A percentile compares a stretch with the other conserved stretches of the same genome.
Evolutionary conservation across 2,329 filamentous ascomycete genomes (phyloP).

Genomic region (Aquanectria penicillioides): DNA sequence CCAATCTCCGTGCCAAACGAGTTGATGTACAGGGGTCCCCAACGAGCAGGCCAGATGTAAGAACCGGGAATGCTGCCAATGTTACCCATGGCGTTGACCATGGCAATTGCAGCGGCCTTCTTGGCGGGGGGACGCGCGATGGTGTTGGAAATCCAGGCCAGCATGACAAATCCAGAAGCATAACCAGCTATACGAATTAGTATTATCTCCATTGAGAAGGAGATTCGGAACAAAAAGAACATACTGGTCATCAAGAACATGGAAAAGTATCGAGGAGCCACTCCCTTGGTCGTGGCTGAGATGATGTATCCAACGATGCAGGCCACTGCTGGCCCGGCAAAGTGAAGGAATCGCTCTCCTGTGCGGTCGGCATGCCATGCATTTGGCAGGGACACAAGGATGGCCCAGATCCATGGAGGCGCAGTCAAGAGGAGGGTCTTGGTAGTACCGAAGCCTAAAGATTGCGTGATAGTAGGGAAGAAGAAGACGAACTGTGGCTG

Average conservation of each 20-base stretch:
- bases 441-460: conserved; percentile 36
- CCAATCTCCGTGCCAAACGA: not conserved
- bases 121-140: conserved; percentile 60
- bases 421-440: conserved; percentile 39
- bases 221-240: conserved; percentile 36
- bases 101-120: conserved; percentile 55
- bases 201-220: too few species aligned
- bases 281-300: conserved; percentile 40
- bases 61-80: not conserved
- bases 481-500: too few species aligned
- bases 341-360: conserved; percentile 58
- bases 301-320: conserved; percentile 45
- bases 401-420: conserved; percentile 56
- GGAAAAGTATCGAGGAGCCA: conserved; percentile 37
- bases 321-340: conserved; percentile 51
- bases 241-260: conserved; percentile 49
- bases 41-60: not conserved
- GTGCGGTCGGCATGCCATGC: conserved; percentile 51
- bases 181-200: too few species aligned
- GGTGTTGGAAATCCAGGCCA: conserved; percentile 54
- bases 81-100: conserved; percentile 27
- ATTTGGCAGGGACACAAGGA: conserved; percentile 14
- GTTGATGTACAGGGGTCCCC: too few species aligned
- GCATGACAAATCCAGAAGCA: too few species aligned
- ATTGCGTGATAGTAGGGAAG: conserved; percentile 33